These are phyloP conservation scores for Scheffersomyces cryptocercus DNA, from an alignment of 1,139 yeast species.

Conservation along the genomic window DNA sequence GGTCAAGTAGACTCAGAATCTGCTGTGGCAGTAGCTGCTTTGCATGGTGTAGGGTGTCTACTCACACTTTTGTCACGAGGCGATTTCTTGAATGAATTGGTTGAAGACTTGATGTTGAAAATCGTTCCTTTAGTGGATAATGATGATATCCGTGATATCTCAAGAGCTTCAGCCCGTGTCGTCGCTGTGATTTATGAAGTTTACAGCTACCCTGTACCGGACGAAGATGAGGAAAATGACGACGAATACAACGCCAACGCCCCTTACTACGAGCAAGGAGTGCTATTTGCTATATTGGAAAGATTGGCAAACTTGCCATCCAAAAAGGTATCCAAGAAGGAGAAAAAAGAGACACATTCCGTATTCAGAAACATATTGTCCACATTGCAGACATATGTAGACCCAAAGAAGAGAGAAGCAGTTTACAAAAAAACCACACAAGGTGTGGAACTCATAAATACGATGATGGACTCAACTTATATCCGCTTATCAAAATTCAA, in stretches of 20 bases:
- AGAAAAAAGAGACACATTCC: conserved; percentile 60
- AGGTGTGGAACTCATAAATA: conserved; percentile 42
- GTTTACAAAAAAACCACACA: conserved; percentile 35
- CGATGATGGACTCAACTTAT: conserved; percentile 44
- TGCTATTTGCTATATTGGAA: conserved; percentile 44
- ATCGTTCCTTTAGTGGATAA: conserved; percentile 44
- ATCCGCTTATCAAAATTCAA: conserved; percentile 57
- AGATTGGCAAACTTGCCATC: conserved; percentile 54
- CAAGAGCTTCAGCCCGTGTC: conserved; percentile 59
- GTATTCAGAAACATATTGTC: conserved; percentile 61
- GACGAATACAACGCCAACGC: conserved; percentile 45
- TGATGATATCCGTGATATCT: conserved; percentile 40
- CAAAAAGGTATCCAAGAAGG: conserved; percentile 60
- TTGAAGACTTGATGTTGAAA: conserved; percentile 39
- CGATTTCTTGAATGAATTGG: conserved; percentile 41
- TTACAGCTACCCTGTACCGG: conserved; percentile 44
- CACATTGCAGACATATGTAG: conserved; percentile 49
- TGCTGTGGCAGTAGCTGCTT: conserved; percentile 41
- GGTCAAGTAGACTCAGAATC: conserved; percentile 35
- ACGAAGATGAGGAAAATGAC: conserved; percentile 27
- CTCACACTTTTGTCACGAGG: conserved; percentile 45
- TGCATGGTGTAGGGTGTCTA: conserved; percentile 51
- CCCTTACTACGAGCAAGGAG: conserved; percentile 63
- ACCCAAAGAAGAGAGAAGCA: conserved; percentile 35
- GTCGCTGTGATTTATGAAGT: conserved; percentile 65